Conservation (phyloP, 2,329 filamentous ascomycete species). For the Delphinella strobiligena region DNA sequence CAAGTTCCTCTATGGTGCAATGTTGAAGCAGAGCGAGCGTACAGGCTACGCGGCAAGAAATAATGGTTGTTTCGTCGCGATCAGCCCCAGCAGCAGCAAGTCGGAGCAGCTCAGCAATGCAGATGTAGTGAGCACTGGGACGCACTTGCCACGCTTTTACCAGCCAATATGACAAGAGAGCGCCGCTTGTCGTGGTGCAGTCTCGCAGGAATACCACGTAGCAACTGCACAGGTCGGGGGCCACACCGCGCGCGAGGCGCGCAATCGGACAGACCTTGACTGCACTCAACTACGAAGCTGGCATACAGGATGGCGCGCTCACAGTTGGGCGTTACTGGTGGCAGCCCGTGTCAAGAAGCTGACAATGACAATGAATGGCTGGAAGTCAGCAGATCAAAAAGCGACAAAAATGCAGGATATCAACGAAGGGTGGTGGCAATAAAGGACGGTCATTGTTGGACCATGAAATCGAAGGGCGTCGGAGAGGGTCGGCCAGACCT, state of each 20-base stretch:
- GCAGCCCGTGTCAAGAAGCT: too few relatives aligned
- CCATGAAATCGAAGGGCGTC: too few relatives aligned
- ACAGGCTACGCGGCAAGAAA: not conserved
- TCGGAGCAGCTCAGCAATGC: not conserved
- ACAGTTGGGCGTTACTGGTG: constrained; percentile 5
- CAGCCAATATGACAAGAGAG: constrained; percentile 1
- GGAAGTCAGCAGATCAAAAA: too few relatives aligned
- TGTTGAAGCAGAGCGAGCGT: not conserved
- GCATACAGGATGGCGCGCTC: constrained; percentile 2
- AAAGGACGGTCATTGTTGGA: too few relatives aligned
- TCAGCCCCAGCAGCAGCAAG: not conserved
- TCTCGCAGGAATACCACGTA: constrained; percentile 2
- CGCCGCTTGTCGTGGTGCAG: not conserved
- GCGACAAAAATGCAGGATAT: too few relatives aligned
- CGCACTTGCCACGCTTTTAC: not conserved
- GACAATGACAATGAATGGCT: too few relatives aligned
- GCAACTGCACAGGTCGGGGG: constrained; percentile 5
- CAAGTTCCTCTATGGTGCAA: not conserved
- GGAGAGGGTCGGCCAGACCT: too few relatives aligned
- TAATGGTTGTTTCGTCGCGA: not conserved
- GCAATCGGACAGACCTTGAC: not conserved
- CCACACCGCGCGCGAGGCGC: constrained; percentile 1
- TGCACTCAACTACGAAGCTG: not conserved
- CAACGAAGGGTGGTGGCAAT: too few relatives aligned
- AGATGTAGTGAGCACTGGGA: constrained; percentile 1